Evolutionary conservation across 1,139 yeast genomes (phyloP).

Genomic region (Scheffersomyces titani): DNA sequence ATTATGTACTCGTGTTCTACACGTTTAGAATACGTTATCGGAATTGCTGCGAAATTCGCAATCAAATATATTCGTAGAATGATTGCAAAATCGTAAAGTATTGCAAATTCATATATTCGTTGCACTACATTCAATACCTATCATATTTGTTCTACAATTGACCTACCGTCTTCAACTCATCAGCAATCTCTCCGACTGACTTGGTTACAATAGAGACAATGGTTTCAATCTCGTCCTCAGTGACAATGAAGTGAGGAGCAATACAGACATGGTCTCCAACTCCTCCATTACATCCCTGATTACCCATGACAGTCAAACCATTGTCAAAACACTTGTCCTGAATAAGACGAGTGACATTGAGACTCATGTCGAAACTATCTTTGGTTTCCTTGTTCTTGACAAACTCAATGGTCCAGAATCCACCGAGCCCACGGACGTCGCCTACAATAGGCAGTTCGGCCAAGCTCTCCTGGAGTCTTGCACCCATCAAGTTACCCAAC

Average conservation of each 20-base stretch:
- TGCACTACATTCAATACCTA: neutral
- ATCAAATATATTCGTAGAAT: no score
- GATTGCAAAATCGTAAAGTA: neutral
- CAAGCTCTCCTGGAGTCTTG: conserved; percentile 33
- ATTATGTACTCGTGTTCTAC: neutral
- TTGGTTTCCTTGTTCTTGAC: conserved; percentile 52
- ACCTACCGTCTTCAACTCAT: conserved; percentile 13
- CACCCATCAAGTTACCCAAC: conserved; percentile 52
- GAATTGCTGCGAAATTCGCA: neutral
- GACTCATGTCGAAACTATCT: conserved; percentile 40
- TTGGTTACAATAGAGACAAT: conserved; percentile 32
- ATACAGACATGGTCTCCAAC: conserved; percentile 51
- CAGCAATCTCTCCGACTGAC: conserved; percentile 19
- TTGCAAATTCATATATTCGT: no score
- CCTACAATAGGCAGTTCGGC: conserved; percentile 43
- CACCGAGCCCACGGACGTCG: conserved; percentile 62
- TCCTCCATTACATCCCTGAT: conserved; percentile 44
- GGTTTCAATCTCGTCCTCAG: conserved; percentile 46
- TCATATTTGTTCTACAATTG: neutral
- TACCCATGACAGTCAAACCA: conserved; percentile 47
- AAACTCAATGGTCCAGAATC: conserved; percentile 60
- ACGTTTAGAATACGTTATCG: neutral
- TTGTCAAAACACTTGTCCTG: conserved; percentile 37
- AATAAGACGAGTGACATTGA: conserved; percentile 34
- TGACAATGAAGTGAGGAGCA: conserved; percentile 53